Conservation (phyloP, 2,329 filamentous ascomycete species). For the Trichophyton schoenleinii region DNA sequence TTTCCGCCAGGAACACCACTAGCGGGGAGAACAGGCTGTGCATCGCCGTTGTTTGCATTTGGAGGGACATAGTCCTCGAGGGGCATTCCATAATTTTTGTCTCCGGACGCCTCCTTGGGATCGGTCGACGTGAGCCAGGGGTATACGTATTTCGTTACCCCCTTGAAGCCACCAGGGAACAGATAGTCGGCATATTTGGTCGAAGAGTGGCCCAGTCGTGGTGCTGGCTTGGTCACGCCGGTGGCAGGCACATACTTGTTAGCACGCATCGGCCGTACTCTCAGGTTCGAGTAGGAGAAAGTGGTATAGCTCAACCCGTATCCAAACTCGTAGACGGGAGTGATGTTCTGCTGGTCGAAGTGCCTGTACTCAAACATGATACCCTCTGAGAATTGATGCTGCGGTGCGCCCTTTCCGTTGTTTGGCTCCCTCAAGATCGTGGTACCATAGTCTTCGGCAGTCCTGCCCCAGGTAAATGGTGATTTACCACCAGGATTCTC, state of each 20-base stretch:
- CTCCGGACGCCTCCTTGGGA: slow-evolving; percentile 38
- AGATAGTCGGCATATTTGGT: slow-evolving; percentile 41
- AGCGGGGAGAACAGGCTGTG: slow-evolving; percentile 46
- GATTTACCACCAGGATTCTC: slow-evolving; percentile 51
- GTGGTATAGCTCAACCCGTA: slow-evolving; percentile 49
- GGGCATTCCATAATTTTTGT: slow-evolving; percentile 43
- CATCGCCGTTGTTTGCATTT: slow-evolving; percentile 39
- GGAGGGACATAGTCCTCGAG: slow-evolving; percentile 39
- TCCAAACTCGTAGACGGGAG: slow-evolving; percentile 48
- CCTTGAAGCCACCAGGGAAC: slow-evolving; percentile 42
- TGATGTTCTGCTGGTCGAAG: slow-evolving; percentile 40
- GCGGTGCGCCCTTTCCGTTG: slow-evolving; percentile 44
- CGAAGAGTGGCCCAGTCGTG: slow-evolving; percentile 38
- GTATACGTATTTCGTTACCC: slow-evolving; percentile 47
- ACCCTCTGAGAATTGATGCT: slow-evolving; percentile 49
- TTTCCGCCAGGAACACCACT: slow-evolving; percentile 50
- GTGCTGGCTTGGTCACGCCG: slow-evolving; percentile 43
- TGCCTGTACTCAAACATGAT: slow-evolving; percentile 45
- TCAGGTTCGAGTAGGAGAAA: slow-evolving; percentile 45
- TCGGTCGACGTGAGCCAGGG: slow-evolving; percentile 52
- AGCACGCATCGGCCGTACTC: slow-evolving; percentile 34
- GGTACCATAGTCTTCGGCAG: slow-evolving; percentile 43
- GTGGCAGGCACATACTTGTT: slow-evolving; percentile 41
- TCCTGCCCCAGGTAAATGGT: slow-evolving; percentile 48
- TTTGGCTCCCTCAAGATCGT: slow-evolving; percentile 47